These are phyloP conservation scores for Rheum nobile DNA, from an alignment of 148 eudicot genomes.

Conservation along the genomic window DNA sequence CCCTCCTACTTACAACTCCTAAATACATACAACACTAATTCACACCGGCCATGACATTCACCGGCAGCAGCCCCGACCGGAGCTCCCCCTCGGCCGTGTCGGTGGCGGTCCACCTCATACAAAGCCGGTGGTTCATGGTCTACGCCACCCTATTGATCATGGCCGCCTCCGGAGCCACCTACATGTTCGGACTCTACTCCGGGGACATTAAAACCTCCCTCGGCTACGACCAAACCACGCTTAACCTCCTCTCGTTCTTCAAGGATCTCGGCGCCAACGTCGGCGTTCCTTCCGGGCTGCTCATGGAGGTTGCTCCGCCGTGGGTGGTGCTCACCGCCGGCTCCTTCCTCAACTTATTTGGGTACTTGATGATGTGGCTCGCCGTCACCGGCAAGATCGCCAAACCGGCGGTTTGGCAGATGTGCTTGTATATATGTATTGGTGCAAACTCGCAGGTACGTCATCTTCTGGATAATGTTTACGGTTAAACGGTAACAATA, in stretches of 20 bases:
- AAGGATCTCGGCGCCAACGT: conserved; percentile 10
- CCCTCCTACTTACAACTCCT: too few relatives aligned
- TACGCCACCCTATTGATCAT: conserved; percentile 10
- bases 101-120: background rate
- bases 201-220: background rate
- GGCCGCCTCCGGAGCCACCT: conserved; percentile 10
- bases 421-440: conserved; percentile 15
- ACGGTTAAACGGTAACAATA: background rate
- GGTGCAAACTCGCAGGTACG: conserved; percentile 10
- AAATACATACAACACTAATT: too few relatives aligned
- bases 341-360: conserved; percentile 9
- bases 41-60: background rate
- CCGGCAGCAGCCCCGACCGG: background rate
- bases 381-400: conserved; percentile 9
- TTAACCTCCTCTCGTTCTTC: conserved; percentile 8
- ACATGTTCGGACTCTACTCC: conserved; percentile 14
- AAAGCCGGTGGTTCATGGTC: conserved; percentile 14
- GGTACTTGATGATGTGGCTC: conserved; percentile 15
- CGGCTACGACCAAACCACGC: conserved; percentile 12
- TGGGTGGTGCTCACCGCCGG: conserved; percentile 11
- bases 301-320: conserved; percentile 14
- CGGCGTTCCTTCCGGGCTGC: conserved; percentile 11
- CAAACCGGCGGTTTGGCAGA: conserved; percentile 14
- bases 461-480: background rate
- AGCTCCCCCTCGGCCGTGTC: background rate